Base-by-base conservation (phyloP, 148 eudicot genomes). In the Camellia japonica region DNA sequence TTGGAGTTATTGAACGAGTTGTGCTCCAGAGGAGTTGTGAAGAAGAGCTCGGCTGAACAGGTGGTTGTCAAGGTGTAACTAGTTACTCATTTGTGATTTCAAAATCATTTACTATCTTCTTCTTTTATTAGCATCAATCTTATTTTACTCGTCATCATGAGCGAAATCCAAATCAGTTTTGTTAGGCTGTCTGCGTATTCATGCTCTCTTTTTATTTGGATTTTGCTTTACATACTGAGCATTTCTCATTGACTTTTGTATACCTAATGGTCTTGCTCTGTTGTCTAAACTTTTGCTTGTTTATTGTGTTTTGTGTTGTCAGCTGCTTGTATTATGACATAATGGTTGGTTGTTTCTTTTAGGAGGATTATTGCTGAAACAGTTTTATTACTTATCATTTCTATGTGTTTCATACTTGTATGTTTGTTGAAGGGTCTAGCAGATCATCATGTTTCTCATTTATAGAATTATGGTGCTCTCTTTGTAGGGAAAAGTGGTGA, bases 21-120 rank as follows among this genome's bases (percentile, higher is more conserved):
- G 76, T 86, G 88, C 78, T 81, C 81, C 46, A 80, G 85, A 81
- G 92, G 94, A 59, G 78, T 86, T 80, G 89, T 91, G 75, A 87
- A 83, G 84, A 87, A 67, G 82, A 87, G 89, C 82, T 87, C 88
- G 42, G 92, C 89, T 2, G 81, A 89, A 58, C 87, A 80, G 82
- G 88, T 89, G 23, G 91, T 81, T 7, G 83, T 84, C 68, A 87
- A 85, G 85, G 74, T 84, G 84, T 85, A 85, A 70, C 66, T 12
- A 2, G 54, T 75, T 72, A 23, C 80, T 75, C 54, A 8, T 47
- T 30, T 30, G 38, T 30, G 38, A 30, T 30, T 30, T 30, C 38
- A 1, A 30, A 30, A 30, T 30, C 38, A 30, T 30, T 30, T 30
- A 30, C 38, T 30, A 30, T 3, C 12, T 49, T 71, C 13, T n/a